Evolutionary conservation across 2,329 filamentous ascomycete genomes (phyloP).

Genomic region (Arachnopeziza araneosa): DNA sequence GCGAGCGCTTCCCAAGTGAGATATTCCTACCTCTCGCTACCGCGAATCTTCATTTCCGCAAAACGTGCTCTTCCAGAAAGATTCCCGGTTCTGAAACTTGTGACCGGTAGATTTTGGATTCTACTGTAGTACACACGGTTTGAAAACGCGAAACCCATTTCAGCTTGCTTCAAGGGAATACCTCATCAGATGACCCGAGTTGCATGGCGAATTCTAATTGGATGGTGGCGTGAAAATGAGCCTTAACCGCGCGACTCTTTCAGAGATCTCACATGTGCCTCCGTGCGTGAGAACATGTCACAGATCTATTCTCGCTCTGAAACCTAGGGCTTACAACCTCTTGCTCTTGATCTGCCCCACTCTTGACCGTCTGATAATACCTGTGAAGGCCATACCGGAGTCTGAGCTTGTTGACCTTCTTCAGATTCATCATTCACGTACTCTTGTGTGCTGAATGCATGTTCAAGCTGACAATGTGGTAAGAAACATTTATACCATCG

Average conservation of each 20-base stretch:
- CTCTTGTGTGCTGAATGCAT: no score
- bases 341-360: neutral
- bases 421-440: no score
- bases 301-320: neutral
- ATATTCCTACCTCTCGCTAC: neutral
- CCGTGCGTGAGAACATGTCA: neutral
- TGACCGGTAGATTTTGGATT: neutral
- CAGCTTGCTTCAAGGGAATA: neutral
- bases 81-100: neutral
- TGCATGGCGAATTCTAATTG: neutral
- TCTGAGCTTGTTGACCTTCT: no score
- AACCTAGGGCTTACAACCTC: neutral
- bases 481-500: neutral
- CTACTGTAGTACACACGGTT: neutral
- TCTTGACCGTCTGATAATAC: neutral
- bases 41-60: neutral
- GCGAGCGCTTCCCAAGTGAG: no score
- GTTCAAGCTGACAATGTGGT: no score
- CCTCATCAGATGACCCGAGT: no score
- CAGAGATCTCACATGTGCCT: neutral
- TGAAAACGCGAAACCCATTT: neutral
- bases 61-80: neutral
- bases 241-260: neutral
- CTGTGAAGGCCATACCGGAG: neutral
- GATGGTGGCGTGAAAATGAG: neutral